Percentiles rank a stretch among this genome's conserved stretches.
Conservation (phyloP, 176 grass and related monocot species). For the Microstegium vimineum region DNA sequence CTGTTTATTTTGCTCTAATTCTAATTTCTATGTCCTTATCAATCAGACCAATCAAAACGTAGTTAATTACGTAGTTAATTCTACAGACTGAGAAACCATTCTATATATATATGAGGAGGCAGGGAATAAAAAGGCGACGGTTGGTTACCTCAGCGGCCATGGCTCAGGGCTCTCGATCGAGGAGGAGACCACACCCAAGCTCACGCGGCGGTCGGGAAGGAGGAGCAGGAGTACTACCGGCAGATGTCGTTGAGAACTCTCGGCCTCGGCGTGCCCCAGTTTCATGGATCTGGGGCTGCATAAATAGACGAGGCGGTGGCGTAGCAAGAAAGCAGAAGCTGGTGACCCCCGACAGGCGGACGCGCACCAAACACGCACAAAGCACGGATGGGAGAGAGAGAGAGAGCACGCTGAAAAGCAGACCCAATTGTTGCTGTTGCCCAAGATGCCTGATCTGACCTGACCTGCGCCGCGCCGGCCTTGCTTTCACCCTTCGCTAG, state of each 20-base stretch:
- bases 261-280: not conserved
- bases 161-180: not conserved
- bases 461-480: not conserved
- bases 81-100: not conserved
- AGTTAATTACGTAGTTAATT: too few relatives aligned
- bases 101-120: not conserved
- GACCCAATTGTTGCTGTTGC: not conserved
- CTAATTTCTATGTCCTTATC: not conserved
- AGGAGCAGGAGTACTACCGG: not conserved
- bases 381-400: not conserved
- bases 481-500: not conserved
- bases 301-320: conserved; percentile 41
- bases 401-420: not conserved
- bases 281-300: conserved; percentile 20
- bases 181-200: not conserved
- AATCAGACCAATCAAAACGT: not conserved
- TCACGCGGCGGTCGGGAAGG: not conserved
- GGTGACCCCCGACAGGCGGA: conserved; percentile 28
- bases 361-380: conserved; percentile 34
- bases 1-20: not conserved
- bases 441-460: not conserved
- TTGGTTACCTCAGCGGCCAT: conserved; percentile 46
- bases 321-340: conserved; percentile 22
- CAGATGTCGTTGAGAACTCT: not conserved
- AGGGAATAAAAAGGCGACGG: not conserved